Base-by-base conservation (phyloP, 2,329 filamentous ascomycete genomes). In the Colletotrichum sp. region DNA sequence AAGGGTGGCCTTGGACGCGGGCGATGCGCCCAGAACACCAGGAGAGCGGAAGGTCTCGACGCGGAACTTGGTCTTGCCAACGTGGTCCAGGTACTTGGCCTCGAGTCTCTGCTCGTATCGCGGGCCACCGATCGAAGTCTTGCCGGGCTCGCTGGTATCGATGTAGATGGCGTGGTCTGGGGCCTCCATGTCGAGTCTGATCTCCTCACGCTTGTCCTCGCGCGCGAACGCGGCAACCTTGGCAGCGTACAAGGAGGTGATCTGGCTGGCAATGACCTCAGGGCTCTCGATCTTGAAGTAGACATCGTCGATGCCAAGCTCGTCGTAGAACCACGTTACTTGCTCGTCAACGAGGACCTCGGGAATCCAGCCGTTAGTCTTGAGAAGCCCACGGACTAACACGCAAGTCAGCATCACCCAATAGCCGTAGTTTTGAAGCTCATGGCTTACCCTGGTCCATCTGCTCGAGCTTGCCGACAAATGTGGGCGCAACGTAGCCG, bases 31-130 rank as follows among this genome's bases (percentile, higher is more conserved):
- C 56, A 98, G 89, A 36, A 93, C 92, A 77, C 94, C 96, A 5
- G 94, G 93, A 4, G 97, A 98, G 77, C 97, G 93, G 92, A 99
- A 99, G 27, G 96, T 98, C 89, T 99, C 97, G 39, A 99, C 95
- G 68, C 97, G 95, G 88, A 97, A 99, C 83, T 94, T 93, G 80
- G 89, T 89, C 30, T 91, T 90, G 79, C 90, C 93, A 48, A 93
- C 93, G 81, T 93, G 92, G 84, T 98, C 96, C 79, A 99, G 91
- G 84, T 98, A 98, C 89, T 98, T 98, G 85, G 93, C 91, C 87
- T 98, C 97, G 76, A 99, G 95, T 76, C 96, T 92, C 83, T 95
- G 93, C 87, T 99, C 97, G 84, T 98, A 99, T 75, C 93, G 91
- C n/a, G 97, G 96, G 4, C 97, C 97, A 70, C 90, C 88, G 27